phyloP scores from a whole-genome alignment of 2,329 filamentous ascomycete genomes.

The Furcasterigmium sp. region DNA sequence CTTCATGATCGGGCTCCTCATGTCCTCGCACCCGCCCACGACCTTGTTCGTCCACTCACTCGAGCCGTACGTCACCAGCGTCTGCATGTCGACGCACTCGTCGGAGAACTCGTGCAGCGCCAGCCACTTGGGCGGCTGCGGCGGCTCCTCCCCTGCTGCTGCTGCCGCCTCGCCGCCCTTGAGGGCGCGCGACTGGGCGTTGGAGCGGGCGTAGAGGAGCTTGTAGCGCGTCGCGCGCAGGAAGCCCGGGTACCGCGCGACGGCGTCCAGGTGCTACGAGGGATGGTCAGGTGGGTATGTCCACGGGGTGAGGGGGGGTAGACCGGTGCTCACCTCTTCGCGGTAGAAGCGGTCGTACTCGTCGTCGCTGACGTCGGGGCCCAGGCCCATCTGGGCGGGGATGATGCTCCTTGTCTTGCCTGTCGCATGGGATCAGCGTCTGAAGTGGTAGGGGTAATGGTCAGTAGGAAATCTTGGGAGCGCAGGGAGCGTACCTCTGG shows the following conservation, averaged over 20 bases:
- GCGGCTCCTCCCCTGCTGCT: slow-evolving; percentile 11
- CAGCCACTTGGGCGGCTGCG: slow-evolving; percentile 14
- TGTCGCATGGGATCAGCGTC: slow-evolving; percentile 1
- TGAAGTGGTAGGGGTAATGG: slow-evolving; percentile 3
- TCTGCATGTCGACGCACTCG: neutral
- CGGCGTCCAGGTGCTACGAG: slow-evolving; percentile 8
- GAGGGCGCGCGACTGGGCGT: slow-evolving; percentile 14
- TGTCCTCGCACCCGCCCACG: neutral
- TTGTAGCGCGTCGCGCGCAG: slow-evolving; percentile 17
- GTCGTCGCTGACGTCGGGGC: slow-evolving; percentile 6
- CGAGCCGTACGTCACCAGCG: neutral
- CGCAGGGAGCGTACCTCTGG: slow-evolving; percentile 9
- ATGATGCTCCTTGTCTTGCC: slow-evolving; percentile 14
- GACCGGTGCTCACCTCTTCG: slow-evolving; percentile 11
- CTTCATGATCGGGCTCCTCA: neutral
- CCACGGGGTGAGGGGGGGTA: no score
- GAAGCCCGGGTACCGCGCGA: slow-evolving; percentile 13
- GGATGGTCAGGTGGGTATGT: neutral
- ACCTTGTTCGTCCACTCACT: slow-evolving; percentile 1
- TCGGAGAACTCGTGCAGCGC: neutral
- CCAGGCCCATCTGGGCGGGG: slow-evolving; percentile 6
- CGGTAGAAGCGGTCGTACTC: slow-evolving; percentile 17
- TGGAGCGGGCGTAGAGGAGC: slow-evolving; percentile 13
- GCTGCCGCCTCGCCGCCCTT: slow-evolving; percentile 14
- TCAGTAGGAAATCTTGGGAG: neutral